phyloP scores from a whole-genome alignment of 805 yeast species.

The Candida chauliodis region DNA sequence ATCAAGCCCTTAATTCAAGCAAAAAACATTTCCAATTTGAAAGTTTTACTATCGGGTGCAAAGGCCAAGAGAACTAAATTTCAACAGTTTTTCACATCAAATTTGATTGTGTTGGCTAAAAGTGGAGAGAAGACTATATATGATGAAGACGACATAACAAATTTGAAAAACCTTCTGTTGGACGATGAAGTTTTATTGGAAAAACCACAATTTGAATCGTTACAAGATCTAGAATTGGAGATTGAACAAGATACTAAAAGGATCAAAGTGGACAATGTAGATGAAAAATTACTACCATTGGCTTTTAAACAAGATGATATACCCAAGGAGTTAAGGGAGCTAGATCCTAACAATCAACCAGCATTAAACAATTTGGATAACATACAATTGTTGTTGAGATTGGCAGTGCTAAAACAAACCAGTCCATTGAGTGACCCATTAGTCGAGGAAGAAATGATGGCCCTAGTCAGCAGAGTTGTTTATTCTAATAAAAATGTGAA shows the following conservation, averaged over 20 bases:
- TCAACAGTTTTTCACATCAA: conserved; percentile 69
- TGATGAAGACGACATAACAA: conserved; percentile 10
- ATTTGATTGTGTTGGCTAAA: conserved; percentile 73
- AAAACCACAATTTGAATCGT: conserved; percentile 63
- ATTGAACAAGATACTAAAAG: conserved; percentile 32
- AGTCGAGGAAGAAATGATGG: conserved; percentile 78
- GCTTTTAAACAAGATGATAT: conserved; percentile 61
- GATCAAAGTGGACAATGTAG: conserved; percentile 37
- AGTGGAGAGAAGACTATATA: conserved; percentile 29
- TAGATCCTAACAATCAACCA: conserved; percentile 87
- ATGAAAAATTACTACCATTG: conserved; percentile 52
- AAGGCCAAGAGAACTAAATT: conserved; percentile 83
- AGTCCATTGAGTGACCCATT: conserved; percentile 70
- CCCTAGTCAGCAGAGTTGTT: conserved; percentile 70
- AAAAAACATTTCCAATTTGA: conserved; percentile 54
- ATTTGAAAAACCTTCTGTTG: conserved; percentile 50
- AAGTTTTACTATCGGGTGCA: conserved; percentile 77
- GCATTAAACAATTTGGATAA: conserved; percentile 64
- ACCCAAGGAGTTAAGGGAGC: conserved; percentile 46
- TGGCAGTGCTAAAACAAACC: conserved; percentile 59
- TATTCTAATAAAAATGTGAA: conserved; percentile 48
- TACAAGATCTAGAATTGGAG: conserved; percentile 43
- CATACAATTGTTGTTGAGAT: conserved; percentile 68
- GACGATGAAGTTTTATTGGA: conserved; percentile 79
- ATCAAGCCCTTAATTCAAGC: conserved; percentile 54